Evolutionary conservation across 169 alveolate species (phyloP), one percentile per base, ranked within the genome.

Genomic region (Plasmodium knowlesi): DNA sequence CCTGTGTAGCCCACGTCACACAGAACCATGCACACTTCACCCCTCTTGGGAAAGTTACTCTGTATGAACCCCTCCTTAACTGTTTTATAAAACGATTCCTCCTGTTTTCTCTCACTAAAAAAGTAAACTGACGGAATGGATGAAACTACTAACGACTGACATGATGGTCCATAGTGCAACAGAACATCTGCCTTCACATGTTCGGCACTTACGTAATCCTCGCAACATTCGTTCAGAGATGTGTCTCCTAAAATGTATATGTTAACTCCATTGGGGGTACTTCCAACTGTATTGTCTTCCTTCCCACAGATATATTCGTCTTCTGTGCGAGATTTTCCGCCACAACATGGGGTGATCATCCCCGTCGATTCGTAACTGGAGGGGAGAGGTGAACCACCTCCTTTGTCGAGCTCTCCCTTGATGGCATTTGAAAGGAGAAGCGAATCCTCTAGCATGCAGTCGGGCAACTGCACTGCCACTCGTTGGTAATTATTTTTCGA

Each of bases 161-260:
- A 89, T 22, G 94, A 71, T 14, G 46, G 41, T 25, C 94, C 94
- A 67, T 78, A 89, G n/a, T 89, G 94, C 46, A 89, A 41, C 28
- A 89, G 72, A 57, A 89, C 50, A 79, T 89, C 94, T 61, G 94
- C 84, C 22, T 89, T 76, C 80, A 89, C 94, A 79, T 89, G 94
- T 16, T 78, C 94, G 28, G 94, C 82, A 34, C 85, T 79, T 61
- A 89, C 94, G 72, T 89, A 89, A 30, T 89, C 94, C 34, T 89
- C 94, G 37, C 94, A 89, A 30, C 94, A 89, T 41, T 89, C 94
- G 43, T 79, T 89, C 53, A 78, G 22, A 12, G 94, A 78, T 8
- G 94, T 89, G 22, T 89, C 94, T 4, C 94, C 94, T 53, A 89
- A 61, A 46, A 89, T 39, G 84, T 89, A 89, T 8, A 89, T 43